Conservation (phyloP, 257 asterid species). For the Scutellaria barbata region DNA sequence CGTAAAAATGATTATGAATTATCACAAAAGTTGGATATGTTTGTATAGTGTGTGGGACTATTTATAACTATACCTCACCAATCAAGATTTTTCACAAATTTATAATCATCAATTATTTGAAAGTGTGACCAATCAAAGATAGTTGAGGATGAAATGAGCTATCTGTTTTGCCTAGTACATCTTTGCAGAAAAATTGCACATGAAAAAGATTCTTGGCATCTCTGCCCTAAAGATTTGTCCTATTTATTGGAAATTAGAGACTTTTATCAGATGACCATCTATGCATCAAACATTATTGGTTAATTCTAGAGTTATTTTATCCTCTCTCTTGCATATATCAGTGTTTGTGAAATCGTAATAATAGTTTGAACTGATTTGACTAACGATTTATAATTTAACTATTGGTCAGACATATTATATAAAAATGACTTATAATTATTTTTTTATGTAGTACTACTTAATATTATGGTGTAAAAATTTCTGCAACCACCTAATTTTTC, state of each 20-base stretch:
- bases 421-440: too few relatives aligned
- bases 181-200: slow-evolving; percentile 2
- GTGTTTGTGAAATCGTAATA: too few relatives aligned
- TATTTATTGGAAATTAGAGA: background rate
- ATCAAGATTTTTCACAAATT: slow-evolving; percentile 22
- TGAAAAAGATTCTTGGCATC: slow-evolving; percentile 10
- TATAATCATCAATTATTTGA: slow-evolving; percentile 15
- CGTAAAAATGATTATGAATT: slow-evolving; percentile 28
- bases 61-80: background rate
- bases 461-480: too few relatives aligned
- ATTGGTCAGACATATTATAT: too few relatives aligned
- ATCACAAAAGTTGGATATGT: slow-evolving; percentile 11
- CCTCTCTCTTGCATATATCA: too few relatives aligned
- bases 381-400: too few relatives aligned
- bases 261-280: background rate
- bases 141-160: slow-evolving; percentile 7
- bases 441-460: too few relatives aligned
- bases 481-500: too few relatives aligned
- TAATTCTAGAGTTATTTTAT: too few relatives aligned
- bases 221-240: background rate
- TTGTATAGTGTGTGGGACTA: slow-evolving; percentile 5
- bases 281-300: background rate
- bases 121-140: slow-evolving; percentile 11
- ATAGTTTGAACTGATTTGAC: too few relatives aligned
- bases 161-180: slow-evolving; percentile 15